Conservation (phyloP, 2,329 filamentous ascomycete species). For the Hymenoscyphus fructigenus region DNA sequence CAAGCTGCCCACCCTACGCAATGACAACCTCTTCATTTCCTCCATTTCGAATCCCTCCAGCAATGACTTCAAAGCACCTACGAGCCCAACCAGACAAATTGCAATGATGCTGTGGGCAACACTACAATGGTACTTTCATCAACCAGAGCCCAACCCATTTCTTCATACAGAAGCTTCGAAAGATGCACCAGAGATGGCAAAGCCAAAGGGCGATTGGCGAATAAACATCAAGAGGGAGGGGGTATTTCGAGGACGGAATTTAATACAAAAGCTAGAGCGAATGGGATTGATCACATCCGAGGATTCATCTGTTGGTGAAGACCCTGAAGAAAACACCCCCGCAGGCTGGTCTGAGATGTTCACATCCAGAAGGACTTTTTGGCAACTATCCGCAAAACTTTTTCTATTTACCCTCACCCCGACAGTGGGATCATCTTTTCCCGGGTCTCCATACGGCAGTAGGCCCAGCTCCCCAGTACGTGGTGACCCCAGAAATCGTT, state of each 20-base stretch:
- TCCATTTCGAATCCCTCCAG: conserved; percentile 83
- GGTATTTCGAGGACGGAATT: conserved; percentile 76
- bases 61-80: conserved; percentile 75
- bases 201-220: conserved; percentile 81
- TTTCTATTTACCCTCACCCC: conserved; percentile 86
- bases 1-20: conserved; percentile 69
- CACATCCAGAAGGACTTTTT: conserved; percentile 77
- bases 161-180: conserved; percentile 63
- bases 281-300: conserved; percentile 83
- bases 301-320: conserved; percentile 71
- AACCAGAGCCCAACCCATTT: conserved; percentile 67
- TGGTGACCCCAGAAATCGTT: conserved; percentile 37
- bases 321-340: conserved; percentile 58
- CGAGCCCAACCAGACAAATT: conserved; percentile 81
- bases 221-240: conserved; percentile 83
- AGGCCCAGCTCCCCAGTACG: conserved; percentile 52
- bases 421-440: conserved; percentile 38
- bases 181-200: conserved; percentile 65
- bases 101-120: conserved; percentile 97
- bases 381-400: conserved; percentile 84
- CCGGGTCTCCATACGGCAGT: conserved; percentile 53
- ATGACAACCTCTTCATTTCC: conserved; percentile 86
- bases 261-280: conserved; percentile 86
- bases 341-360: conserved; percentile 80
- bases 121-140: conserved; percentile 97